Percentiles rank a stretch among this genome's conserved stretches.
These are phyloP conservation scores for Linderniella brevidens DNA, from an alignment of 257 asterid species.

Conservation along the genomic window DNA sequence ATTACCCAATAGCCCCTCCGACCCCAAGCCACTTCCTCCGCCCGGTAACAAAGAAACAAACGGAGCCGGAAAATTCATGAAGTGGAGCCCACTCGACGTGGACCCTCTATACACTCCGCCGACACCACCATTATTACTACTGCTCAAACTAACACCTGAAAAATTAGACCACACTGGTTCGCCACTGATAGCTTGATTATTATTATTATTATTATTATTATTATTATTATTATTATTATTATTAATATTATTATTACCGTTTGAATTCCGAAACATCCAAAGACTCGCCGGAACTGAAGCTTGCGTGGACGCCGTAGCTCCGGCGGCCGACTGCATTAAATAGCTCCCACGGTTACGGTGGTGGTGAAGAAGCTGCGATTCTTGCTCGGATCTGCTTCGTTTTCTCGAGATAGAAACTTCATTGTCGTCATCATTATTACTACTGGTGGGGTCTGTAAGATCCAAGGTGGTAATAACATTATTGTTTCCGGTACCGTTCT, in stretches of 20 bases:
- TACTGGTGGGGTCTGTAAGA: background rate
- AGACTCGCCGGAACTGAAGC: constrained; percentile 68
- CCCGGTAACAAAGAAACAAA: constrained; percentile 39
- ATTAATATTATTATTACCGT: no score
- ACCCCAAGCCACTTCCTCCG: constrained; percentile 10
- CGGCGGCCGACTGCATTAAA: constrained; percentile 49
- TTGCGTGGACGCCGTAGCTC: constrained; percentile 56
- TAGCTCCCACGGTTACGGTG: constrained; percentile 37
- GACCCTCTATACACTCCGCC: constrained; percentile 65
- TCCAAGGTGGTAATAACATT: no score
- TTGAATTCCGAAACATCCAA: constrained; percentile 67
- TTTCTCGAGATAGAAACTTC: no score
- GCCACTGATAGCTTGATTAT: constrained; percentile 46
- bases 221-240: no score
- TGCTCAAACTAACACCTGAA: constrained; percentile 63
- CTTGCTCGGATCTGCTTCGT: constrained; percentile 43
- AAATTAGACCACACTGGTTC: no score
- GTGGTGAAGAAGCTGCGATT: background rate
- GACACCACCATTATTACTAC: constrained; percentile 23
- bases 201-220: constrained; percentile 7
- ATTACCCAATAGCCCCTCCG: constrained; percentile 16
- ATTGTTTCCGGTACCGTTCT: no score
- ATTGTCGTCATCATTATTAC: constrained; percentile 24
- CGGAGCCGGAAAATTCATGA: constrained; percentile 78
- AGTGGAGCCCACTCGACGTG: constrained; percentile 57